Base-by-base conservation (phyloP, 768 basidiomycete genomes). In the Leucosporidium yakuticum region DNA sequence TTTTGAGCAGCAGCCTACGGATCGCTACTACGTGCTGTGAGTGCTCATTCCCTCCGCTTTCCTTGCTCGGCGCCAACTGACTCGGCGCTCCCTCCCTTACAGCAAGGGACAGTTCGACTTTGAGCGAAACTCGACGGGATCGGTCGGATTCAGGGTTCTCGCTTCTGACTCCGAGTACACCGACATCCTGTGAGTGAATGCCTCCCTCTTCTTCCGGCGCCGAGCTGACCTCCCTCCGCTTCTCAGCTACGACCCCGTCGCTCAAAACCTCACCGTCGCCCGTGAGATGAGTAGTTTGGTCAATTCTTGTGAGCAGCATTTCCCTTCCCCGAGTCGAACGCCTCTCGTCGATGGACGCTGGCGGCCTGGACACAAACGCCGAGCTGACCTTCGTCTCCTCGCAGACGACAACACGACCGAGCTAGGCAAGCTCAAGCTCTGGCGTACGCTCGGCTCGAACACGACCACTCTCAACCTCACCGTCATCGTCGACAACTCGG, bases 401-500 rank as follows among this genome's bases (percentile, higher is more conserved):
- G 21, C 67, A 73, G 62, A 56, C 57, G 55, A 59, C 27, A 68
- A 66, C 55, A 57, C 50, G 2, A 73, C 69, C 55, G 74, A 74
- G 61, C 27, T 65, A 12, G 74, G 69, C 25, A 73, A 73, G 64
- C 69, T 74, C 21, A 60, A 60, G 53, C 72, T 74, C 29, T 74
- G 67, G 71, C 53, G 27, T 9, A 63, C 54, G 20, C 50, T 66
- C 32, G 50, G 48, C 15, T 36, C 49, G 34, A 66, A 55, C 23
- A 48, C 29, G 31, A 60, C 56, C 47, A 65, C 66, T 12, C 66
- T 74, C 55, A 68, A 73, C 53, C 64, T 74, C 21, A 73, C 65
- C 23, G 69, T 74, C 61, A 54, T 69, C 19, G 74, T 74, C 31
- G 74, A 74, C 69, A 73, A 73, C 57, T 73, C 72, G 20, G 67